Conservation (phyloP, 2,329 filamentous ascomycete species). For the Xylaria sp. region DNA sequence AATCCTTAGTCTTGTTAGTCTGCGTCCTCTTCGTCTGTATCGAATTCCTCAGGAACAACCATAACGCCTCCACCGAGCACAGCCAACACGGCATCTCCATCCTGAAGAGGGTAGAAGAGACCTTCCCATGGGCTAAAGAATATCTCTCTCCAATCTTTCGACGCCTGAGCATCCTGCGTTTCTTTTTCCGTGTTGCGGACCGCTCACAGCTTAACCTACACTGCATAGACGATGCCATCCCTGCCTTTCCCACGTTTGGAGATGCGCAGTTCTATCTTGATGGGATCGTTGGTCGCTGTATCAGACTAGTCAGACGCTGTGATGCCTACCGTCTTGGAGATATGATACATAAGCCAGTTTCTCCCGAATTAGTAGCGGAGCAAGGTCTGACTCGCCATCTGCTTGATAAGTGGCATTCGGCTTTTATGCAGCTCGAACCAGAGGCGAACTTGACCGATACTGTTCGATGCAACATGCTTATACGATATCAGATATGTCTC, state of each 20-base stretch:
- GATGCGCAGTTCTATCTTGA: conserved; percentile 51
- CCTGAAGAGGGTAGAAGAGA: conserved; percentile 46
- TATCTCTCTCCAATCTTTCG: conserved; percentile 53
- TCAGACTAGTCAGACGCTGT: conserved; percentile 48
- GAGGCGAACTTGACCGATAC: conserved; percentile 10
- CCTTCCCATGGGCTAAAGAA: conserved; percentile 48
- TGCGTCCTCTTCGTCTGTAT: conserved; percentile 59
- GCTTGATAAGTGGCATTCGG: conserved; percentile 48
- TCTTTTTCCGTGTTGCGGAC: conserved; percentile 51
- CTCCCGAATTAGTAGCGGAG: conserved; percentile 40
- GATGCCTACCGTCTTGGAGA: conserved; percentile 46
- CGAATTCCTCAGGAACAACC: conserved; percentile 55
- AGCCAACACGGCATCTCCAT: conserved; percentile 54
- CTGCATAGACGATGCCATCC: conserved; percentile 42
- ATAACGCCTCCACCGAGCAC: conserved; percentile 52
- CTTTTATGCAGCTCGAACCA: conserved; percentile 42
- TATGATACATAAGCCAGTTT: conserved; percentile 31
- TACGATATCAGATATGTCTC: conserved; percentile 49
- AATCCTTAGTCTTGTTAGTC: conserved; percentile 53
- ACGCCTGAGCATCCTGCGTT: conserved; percentile 54
- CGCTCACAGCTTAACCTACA: conserved; percentile 40
- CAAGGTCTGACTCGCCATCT: conserved; percentile 40
- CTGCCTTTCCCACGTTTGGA: conserved; percentile 40
- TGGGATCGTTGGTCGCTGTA: conserved; percentile 44
- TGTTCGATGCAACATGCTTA: conserved; percentile 42